Evolutionary conservation across 257 asterid species (phyloP), one percentile per base, ranked within the genome.

Genomic region (Apocynum venetum): DNA sequence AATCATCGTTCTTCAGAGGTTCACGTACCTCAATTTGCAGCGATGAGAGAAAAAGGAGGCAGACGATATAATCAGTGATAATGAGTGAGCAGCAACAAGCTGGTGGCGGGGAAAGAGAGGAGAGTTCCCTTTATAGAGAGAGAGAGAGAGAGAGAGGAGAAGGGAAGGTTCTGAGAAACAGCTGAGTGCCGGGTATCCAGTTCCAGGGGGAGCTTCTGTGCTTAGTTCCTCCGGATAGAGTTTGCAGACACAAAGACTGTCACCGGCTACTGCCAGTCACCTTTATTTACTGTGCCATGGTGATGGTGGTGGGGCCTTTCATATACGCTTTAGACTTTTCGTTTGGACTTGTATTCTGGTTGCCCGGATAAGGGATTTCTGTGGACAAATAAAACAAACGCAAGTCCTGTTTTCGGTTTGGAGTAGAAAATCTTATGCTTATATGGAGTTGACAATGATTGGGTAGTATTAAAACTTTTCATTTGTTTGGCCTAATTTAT

Each of bases 81-180:
- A 43, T 19, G 52, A 17, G n/a, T 15, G 52, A 43, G 12, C 9
- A 43, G 52, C 12, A 41, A 43, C 1, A n/a, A n/a, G 31, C 0
- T 2, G 17, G 4, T 31, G 3, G 36, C 25, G 4, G 68, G 61
- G 61, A 17, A 8, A 49, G 10, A 61, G 14, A 55, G 25, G 25
- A 17, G 41, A 14, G 2, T 2, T 19, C 9, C 36, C 35, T 57
- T 57, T 15, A 66, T 1, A 43, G 48, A 43, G 6, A n/a, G 52
- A 20, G 31, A 25, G 31, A 25, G 31, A 43, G 48, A 43, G 6
- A n/a, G 11, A 31, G 53, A 44, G 19, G 4, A 4, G 20, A 47
- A 19, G 19, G 35, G 80, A 77, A 77, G 49, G 49, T 69, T 77
- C 80, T 31, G 6, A 4, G 80, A 69, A 77, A 8, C 14, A 77